phyloP scores from a whole-genome alignment of 2,329 filamentous ascomycete genomes.

The Botrytis paeoniae region DNA sequence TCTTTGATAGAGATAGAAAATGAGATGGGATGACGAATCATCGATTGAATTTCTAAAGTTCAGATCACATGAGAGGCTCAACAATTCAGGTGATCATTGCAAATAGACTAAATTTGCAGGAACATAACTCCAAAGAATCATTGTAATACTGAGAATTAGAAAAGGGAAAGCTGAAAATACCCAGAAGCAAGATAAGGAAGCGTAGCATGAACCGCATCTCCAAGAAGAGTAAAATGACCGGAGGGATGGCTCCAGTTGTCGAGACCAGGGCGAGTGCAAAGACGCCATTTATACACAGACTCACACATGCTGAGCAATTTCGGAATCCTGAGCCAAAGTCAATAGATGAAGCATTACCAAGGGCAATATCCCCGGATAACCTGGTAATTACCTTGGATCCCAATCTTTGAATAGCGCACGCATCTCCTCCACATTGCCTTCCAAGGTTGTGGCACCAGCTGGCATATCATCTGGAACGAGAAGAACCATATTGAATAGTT shows the following conservation, averaged over 20 bases:
- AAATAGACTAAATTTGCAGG: neutral
- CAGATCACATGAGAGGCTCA: neutral
- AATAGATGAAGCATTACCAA: neutral
- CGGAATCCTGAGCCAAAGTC: conserved; percentile 38
- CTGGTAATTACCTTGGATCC: conserved; percentile 38
- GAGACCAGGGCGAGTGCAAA: conserved; percentile 54
- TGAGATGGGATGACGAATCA: neutral
- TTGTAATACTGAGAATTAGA: neutral
- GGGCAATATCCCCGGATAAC: neutral
- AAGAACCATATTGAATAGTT: conserved; percentile 47
- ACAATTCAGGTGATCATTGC: no score
- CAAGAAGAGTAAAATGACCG: conserved; percentile 56
- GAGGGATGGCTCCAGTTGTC: conserved; percentile 56
- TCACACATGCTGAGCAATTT: conserved; percentile 57
- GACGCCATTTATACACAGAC: conserved; percentile 58
- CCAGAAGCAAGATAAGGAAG: conserved; percentile 58
- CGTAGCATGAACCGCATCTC: conserved; percentile 63
- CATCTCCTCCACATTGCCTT: conserved; percentile 44
- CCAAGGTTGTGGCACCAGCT: conserved; percentile 39
- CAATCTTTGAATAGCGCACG: conserved; percentile 43
- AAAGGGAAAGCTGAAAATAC: neutral
- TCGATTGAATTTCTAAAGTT: neutral
- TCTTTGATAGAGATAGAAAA: neutral
- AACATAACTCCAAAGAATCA: accelerated
- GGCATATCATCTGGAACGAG: conserved; percentile 41